phyloP scores from a whole-genome alignment of 208 protist species.

The Leishmania tropica region DNA sequence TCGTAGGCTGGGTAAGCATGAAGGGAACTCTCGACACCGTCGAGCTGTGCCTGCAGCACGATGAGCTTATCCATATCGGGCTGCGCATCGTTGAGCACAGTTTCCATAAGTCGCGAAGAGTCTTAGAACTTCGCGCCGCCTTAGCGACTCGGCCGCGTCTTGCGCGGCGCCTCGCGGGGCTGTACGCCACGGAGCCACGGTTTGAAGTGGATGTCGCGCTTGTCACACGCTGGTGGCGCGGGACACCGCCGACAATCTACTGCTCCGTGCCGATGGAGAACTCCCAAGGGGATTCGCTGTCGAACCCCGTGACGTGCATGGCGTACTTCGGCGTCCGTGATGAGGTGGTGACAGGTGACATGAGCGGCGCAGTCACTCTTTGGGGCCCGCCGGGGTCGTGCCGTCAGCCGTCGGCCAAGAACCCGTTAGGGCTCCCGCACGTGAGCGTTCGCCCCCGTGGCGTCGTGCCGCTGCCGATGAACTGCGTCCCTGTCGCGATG shows the following conservation, averaged over 20 bases:
- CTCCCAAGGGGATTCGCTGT: not conserved
- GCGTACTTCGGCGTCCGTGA: slow-evolving; percentile 73
- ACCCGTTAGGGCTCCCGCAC: slow-evolving; percentile 18
- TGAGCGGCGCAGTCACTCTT: slow-evolving; percentile 62
- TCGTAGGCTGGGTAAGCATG: slow-evolving; percentile 56
- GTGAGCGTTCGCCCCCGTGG: slow-evolving; percentile 13
- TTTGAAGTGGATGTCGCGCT: slow-evolving; percentile 73
- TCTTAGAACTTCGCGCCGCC: slow-evolving; percentile 24
- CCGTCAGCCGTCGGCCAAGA: slow-evolving; percentile 24
- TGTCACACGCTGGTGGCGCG: slow-evolving; percentile 52
- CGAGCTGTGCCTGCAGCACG: slow-evolving; percentile 53
- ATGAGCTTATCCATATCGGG: slow-evolving; percentile 45
- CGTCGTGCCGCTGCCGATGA: slow-evolving; percentile 41
- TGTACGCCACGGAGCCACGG: slow-evolving; percentile 48
- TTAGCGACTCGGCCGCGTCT: slow-evolving; percentile 41
- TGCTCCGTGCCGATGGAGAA: slow-evolving; percentile 16
- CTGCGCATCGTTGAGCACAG: slow-evolving; percentile 32
- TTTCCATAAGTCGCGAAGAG: not conserved
- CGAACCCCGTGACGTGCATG: slow-evolving; percentile 54
- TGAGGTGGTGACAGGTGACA: slow-evolving; percentile 71
- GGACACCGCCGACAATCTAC: slow-evolving; percentile 5
- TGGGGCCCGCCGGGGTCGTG: slow-evolving; percentile 60
- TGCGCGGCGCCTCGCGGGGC: slow-evolving; percentile 35
- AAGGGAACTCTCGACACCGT: slow-evolving; percentile 52
- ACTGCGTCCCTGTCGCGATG: slow-evolving; percentile 68